These are phyloP conservation scores for Schizosaccharomyces versatilis DNA, from an alignment of 1,139 yeast species.

Conservation along the genomic window DNA sequence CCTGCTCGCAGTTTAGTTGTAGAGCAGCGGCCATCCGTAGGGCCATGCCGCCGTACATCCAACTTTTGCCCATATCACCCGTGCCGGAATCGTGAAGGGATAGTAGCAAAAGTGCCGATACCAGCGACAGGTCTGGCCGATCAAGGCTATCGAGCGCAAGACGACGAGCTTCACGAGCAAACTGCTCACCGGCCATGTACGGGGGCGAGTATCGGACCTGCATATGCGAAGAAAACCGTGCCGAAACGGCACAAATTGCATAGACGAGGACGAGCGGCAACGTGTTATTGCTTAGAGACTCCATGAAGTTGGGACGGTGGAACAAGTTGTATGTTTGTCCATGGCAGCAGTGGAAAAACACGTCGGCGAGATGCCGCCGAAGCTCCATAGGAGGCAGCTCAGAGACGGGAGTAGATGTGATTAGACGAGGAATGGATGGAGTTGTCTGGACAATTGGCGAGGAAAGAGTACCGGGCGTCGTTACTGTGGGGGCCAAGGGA, in stretches of 20 bases:
- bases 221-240: constrained; percentile 21
- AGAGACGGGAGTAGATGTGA: background rate
- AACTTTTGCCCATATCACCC: constrained; percentile 19
- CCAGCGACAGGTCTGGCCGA: constrained; percentile 19
- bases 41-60: constrained; percentile 21
- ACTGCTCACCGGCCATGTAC: constrained; percentile 20
- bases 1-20: constrained; percentile 18
- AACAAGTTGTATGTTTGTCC: constrained; percentile 21
- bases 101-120: constrained; percentile 20
- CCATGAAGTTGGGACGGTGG: constrained; percentile 19
- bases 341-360: constrained; percentile 20
- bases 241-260: constrained; percentile 21
- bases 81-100: constrained; percentile 21
- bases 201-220: constrained; percentile 15
- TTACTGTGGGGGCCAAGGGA: no score
- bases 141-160: constrained; percentile 19
- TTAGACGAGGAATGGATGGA: background rate
- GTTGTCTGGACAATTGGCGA: background rate
- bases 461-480: background rate
- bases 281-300: constrained; percentile 16
- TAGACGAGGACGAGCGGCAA: constrained; percentile 18
- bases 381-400: constrained; percentile 1
- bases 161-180: constrained; percentile 17
- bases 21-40: constrained; percentile 21
- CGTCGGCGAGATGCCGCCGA: constrained; percentile 12